phyloP scores from a whole-genome alignment of 2,329 filamentous ascomycete genomes.

The Sporothrix curviconia region DNA sequence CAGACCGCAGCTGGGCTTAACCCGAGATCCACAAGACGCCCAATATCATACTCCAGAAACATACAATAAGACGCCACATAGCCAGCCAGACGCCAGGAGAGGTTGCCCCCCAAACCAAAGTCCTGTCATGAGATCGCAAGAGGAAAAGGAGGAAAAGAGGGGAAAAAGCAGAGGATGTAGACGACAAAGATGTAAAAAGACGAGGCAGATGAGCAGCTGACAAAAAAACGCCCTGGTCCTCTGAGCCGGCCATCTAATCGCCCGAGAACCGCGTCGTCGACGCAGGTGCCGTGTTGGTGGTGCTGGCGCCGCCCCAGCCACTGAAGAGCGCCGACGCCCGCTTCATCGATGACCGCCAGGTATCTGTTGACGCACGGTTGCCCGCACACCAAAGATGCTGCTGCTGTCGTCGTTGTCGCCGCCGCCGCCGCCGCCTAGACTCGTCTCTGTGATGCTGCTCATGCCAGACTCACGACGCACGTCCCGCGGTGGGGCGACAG shows the following conservation, averaged over 20 bases:
- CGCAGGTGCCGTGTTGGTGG: background rate
- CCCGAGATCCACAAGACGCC: too few species aligned
- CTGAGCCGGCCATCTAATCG: constrained; percentile 4
- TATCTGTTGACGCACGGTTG: background rate
- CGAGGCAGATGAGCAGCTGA: too few species aligned
- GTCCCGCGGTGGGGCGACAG: constrained; percentile 12
- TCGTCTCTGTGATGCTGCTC: constrained; percentile 12
- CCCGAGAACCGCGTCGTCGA: constrained; percentile 11
- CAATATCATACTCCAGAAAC: background rate
- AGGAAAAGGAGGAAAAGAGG: too few species aligned
- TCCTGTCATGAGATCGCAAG: too few species aligned
- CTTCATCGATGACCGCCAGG: constrained; percentile 12
- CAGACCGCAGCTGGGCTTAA: too few species aligned
- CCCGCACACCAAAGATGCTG: too few species aligned
- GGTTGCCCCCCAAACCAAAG: too few species aligned
- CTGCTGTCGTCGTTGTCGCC: background rate
- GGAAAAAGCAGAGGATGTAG: background rate
- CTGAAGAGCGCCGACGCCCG: constrained; percentile 11
- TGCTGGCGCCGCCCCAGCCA: background rate
- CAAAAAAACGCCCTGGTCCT: background rate
- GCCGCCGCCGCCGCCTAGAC: background rate
- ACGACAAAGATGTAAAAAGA: background rate
- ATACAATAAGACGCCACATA: background rate
- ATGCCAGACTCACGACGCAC: constrained; percentile 11
- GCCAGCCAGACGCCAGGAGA: background rate